Percentiles rank a stretch among this genome's conserved stretches.
phyloP scores from a whole-genome alignment of 2,329 filamentous ascomycete species.

The Sarocladiaceae sp. region DNA sequence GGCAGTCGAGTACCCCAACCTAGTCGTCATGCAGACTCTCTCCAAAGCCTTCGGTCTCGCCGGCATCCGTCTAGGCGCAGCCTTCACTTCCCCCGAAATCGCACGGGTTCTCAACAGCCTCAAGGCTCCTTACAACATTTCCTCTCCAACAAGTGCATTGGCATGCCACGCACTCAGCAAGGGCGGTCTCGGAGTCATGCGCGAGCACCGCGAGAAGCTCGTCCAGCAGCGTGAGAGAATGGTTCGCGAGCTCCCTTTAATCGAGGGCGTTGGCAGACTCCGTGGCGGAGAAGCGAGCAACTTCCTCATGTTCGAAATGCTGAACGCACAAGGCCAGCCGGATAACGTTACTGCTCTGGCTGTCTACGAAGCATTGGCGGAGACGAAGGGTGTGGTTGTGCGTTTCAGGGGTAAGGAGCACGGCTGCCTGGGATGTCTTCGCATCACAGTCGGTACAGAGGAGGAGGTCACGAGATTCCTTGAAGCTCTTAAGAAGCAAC shows the following conservation, averaged over 20 bases:
- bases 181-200: conserved; percentile 70
- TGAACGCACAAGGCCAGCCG: conserved; percentile 67
- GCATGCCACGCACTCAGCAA: conserved; percentile 68
- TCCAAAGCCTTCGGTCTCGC: conserved; percentile 96
- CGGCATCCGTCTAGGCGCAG: conserved; percentile 83
- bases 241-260: conserved; percentile 64
- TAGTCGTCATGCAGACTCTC: conserved; percentile 98
- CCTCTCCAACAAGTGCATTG: conserved; percentile 79
- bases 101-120: conserved; percentile 81
- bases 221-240: conserved; percentile 74
- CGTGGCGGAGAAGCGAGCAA: conserved; percentile 79
- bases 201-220: conserved; percentile 63
- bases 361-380: conserved; percentile 81
- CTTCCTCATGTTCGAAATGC: conserved; percentile 86
- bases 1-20: conserved; percentile 88
- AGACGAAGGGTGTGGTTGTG: conserved; percentile 85
- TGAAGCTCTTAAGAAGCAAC: conserved; percentile 52
- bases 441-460: conserved; percentile 90
- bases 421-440: conserved; percentile 81
- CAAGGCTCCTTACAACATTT: conserved; percentile 95
- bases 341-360: conserved; percentile 74
- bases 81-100: conserved; percentile 72
- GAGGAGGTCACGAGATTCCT: conserved; percentile 78
- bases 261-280: conserved; percentile 76
- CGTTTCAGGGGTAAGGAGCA: conserved; percentile 90